Evolutionary conservation across 2,329 filamentous ascomycete species (phyloP).

Genomic region (Aspergillus ruber): DNA sequence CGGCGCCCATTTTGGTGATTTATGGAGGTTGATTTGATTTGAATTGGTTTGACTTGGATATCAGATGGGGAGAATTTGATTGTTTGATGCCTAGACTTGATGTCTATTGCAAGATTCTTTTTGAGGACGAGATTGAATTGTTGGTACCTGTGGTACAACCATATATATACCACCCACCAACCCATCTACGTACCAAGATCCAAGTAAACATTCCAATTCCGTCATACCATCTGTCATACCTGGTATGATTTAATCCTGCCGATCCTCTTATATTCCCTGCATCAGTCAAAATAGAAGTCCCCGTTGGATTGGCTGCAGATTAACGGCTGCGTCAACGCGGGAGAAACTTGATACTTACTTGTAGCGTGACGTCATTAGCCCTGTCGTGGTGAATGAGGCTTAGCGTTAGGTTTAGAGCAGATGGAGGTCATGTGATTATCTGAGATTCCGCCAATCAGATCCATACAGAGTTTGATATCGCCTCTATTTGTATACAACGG

Average conservation of each 20-base stretch:
- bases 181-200: too few relatives aligned
- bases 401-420: not conserved
- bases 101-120: too few relatives aligned
- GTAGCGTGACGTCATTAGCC: not conserved
- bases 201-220: not conserved
- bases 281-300: too few relatives aligned
- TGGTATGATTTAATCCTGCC: too few relatives aligned
- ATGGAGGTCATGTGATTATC: not conserved
- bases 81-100: not conserved
- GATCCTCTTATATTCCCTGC: too few relatives aligned
- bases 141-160: too few relatives aligned
- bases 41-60: conserved; percentile 5
- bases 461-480: too few relatives aligned
- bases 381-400: not conserved
- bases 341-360: not conserved
- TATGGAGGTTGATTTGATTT: conserved; percentile 3
- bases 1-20: conserved; percentile 64
- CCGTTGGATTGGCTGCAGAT: too few relatives aligned
- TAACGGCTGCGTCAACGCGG: not conserved
- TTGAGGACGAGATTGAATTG: too few relatives aligned
- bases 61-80: not conserved
- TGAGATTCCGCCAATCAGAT: too few relatives aligned
- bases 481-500: not conserved
- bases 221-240: not conserved
- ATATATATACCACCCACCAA: not conserved